Conservation (phyloP, 768 basidiomycete genomes). For the Suillus discolor region DNA sequence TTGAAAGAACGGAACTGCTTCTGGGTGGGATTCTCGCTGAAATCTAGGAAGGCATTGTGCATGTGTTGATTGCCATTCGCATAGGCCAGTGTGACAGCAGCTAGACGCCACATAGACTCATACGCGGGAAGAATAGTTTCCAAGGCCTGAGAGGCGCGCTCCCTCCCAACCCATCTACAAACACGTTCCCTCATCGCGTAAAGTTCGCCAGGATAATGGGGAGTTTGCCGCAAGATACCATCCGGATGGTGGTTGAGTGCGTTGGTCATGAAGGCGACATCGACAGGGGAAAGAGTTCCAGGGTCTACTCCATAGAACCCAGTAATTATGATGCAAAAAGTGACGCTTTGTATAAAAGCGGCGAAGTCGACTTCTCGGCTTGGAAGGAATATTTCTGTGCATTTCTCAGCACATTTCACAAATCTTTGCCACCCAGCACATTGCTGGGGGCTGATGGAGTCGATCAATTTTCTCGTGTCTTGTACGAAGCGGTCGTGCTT, state of each 20-base stretch:
- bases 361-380: conserved; percentile 31
- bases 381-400: conserved; percentile 17
- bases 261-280: conserved; percentile 39
- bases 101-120: conserved; percentile 65
- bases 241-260: conserved; percentile 35
- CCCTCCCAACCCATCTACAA: conserved; percentile 38
- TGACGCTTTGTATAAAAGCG: conserved; percentile 45
- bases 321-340: conserved; percentile 44
- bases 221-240: background rate
- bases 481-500: background rate
- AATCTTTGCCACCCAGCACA: background rate
- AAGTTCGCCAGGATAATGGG: conserved; percentile 20
- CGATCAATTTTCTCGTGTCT: background rate
- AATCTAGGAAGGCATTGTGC: conserved; percentile 36
- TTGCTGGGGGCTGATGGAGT: background rate
- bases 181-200: conserved; percentile 36
- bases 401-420: background rate
- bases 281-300: conserved; percentile 27
- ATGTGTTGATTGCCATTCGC: conserved; percentile 26
- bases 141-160: conserved; percentile 34
- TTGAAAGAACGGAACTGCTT: conserved; percentile 18
- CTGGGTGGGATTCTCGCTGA: conserved; percentile 34
- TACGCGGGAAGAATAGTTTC: conserved; percentile 59
- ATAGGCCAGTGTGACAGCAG: conserved; percentile 47
- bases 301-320: conserved; percentile 39